A percentile compares a stretch with the other conserved stretches of the same genome.
These are phyloP conservation scores for Wickerhamiella allomyrinae DNA, from an alignment of 805 yeast genomes.

Conservation along the genomic window DNA sequence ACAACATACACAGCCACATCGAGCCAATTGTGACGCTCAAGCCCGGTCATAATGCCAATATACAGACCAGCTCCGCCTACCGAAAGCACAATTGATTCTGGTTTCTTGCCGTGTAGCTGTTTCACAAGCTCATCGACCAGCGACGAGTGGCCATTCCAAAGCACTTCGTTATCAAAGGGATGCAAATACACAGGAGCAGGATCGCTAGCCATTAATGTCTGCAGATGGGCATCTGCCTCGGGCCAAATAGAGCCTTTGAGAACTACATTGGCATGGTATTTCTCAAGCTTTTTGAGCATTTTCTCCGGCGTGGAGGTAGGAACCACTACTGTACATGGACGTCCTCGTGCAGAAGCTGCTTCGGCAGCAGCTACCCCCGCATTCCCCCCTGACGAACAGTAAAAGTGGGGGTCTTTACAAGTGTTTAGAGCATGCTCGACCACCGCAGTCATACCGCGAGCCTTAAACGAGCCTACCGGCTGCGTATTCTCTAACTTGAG, in stretches of 20 bases:
- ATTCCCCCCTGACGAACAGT: slow-evolving; percentile 68
- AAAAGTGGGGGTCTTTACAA: slow-evolving; percentile 26
- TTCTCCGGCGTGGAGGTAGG: slow-evolving; percentile 36
- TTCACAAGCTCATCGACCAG: slow-evolving; percentile 75
- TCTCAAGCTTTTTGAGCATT: slow-evolving; percentile 33
- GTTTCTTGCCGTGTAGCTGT: slow-evolving; percentile 55
- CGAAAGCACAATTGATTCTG: slow-evolving; percentile 76
- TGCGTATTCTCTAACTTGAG: slow-evolving; percentile 76
- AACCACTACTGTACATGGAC: slow-evolving; percentile 43
- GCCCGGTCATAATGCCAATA: slow-evolving; percentile 74
- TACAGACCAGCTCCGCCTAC: slow-evolving; percentile 95
- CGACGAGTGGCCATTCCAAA: slow-evolving; percentile 93
- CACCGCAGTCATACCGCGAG: slow-evolving; percentile 26
- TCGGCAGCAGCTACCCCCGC: slow-evolving; percentile 95
- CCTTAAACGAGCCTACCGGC: slow-evolving; percentile 86
- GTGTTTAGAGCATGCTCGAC: slow-evolving; percentile 32
- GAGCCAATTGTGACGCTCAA: slow-evolving; percentile 40
- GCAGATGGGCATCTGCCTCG: slow-evolving; percentile 62
- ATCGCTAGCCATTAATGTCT: slow-evolving; percentile 66
- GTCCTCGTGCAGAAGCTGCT: slow-evolving; percentile 56
- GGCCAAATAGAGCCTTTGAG: slow-evolving; percentile 60
- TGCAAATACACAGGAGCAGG: slow-evolving; percentile 79
- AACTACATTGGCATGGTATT: slow-evolving; percentile 38
- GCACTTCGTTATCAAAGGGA: slow-evolving; percentile 85
- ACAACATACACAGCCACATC: slow-evolving; percentile 31